Percentiles rank a stretch among this genome's conserved stretches.
phyloP scores from a whole-genome alignment of 768 basidiomycete species.

The Gymnopilus dilepis region DNA sequence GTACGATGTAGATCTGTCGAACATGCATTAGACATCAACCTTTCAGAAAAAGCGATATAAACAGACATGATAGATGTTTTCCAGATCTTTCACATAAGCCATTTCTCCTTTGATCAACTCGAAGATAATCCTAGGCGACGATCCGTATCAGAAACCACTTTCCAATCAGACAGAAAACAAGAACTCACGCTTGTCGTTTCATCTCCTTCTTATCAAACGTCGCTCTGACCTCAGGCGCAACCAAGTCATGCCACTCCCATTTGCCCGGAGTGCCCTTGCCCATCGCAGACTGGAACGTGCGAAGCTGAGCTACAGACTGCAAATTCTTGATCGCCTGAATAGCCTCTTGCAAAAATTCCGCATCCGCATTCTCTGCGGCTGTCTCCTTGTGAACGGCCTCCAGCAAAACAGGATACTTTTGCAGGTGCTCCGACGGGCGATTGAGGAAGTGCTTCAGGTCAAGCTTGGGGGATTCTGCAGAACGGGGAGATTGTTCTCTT shows the following conservation, averaged over 20 bases:
- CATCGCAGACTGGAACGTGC: slow-evolving; percentile 92
- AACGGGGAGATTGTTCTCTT: slow-evolving; percentile 42
- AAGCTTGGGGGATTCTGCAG: slow-evolving; percentile 45
- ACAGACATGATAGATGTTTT: slow-evolving; percentile 79
- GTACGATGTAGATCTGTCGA: slow-evolving; percentile 78
- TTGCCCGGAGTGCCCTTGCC: slow-evolving; percentile 79
- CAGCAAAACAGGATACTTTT: slow-evolving; percentile 83
- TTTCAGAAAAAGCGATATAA: neutral
- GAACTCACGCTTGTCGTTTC: slow-evolving; percentile 82
- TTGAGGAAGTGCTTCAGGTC: slow-evolving; percentile 83
- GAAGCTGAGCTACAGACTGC: slow-evolving; percentile 79
- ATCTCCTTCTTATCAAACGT: slow-evolving; percentile 72
- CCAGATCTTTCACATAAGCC: slow-evolving; percentile 91
- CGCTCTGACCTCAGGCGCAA: slow-evolving; percentile 67
- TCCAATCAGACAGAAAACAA: neutral
- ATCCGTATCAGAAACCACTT: neutral
- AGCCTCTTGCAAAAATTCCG: slow-evolving; percentile 82
- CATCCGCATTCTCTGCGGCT: slow-evolving; percentile 77
- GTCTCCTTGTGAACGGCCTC: slow-evolving; percentile 90
- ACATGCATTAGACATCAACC: slow-evolving; percentile 5
- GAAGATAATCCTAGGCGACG: slow-evolving; percentile 74
- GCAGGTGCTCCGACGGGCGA: slow-evolving; percentile 80
- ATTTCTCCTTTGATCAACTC: slow-evolving; percentile 96
- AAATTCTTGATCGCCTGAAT: slow-evolving; percentile 84
- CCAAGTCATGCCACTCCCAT: slow-evolving; percentile 92